Base-by-base conservation (phyloP, 2,329 filamentous ascomycete genomes). In the Ophiocordyceps camponoti-leonardi region DNA sequence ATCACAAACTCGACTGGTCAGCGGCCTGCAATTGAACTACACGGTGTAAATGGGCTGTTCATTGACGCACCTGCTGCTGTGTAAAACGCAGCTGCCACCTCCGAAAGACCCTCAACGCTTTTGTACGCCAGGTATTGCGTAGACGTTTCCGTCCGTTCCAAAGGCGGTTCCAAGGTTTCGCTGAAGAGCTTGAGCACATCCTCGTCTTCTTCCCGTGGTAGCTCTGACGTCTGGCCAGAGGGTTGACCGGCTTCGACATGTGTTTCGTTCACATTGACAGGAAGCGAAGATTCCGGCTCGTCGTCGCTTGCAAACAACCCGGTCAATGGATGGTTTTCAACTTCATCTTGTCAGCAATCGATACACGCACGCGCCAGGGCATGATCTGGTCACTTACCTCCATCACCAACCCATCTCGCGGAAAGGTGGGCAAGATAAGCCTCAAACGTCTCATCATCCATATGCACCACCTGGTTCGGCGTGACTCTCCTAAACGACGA, bases 381-480 rank as follows among this genome's bases (percentile, higher is more conserved):
- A 22, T n/a, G 23, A 23, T 13, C 13, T 28, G 11, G 13, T n/a
- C 13, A 46, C 56, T 49, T 46, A 67, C 64, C 60, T 43, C 49
- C 59, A 30, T 52, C 53, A 35, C 63, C 61, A 35, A 59, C 50
- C 2, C 59, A 53, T 19, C 58, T 58, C 14, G 57, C 49, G 13
- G 67, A 48, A 18, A 13, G 11, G 30, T 63, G 54, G 26, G 56
- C 70, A 59, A 86, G 70, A 55, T 86, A 87, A 28, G 75, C 67
- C 52, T 85, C 77, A 40, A 86, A 61, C 46, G 82, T 71, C 20
- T 69, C 62, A 6, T 68, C 67, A n/a, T n/a, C n/a, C 75, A 88
- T 79, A 1, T 64, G 58, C 39, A 79, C 69, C 10, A 85, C 71
- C 52, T 86, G 73, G 4, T 66, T 63, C 46, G 83, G 79, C 6